Evolutionary conservation across 1,139 yeast genomes (phyloP).

Genomic region (Yamadazyma buinensis): DNA sequence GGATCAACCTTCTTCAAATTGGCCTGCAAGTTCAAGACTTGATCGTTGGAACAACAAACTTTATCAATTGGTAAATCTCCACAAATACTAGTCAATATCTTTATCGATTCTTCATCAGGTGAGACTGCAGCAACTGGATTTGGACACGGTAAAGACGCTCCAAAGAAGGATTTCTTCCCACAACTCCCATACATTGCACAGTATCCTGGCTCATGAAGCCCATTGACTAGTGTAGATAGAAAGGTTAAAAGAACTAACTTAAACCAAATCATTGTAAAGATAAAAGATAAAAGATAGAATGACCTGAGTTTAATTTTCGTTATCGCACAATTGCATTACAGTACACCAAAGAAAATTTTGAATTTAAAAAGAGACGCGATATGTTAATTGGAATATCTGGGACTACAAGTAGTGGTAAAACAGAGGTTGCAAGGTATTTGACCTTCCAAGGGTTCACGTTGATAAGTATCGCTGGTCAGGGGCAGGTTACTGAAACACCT

Average conservation of each 20-base stretch:
- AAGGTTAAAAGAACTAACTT: too few relatives aligned
- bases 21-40: slow-evolving; percentile 29
- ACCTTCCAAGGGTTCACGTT: slow-evolving; percentile 54
- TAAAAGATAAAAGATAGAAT: too few relatives aligned
- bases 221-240: too few relatives aligned
- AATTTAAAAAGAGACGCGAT: too few relatives aligned
- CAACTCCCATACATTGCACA: slow-evolving; percentile 66
- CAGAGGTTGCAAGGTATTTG: slow-evolving; percentile 60
- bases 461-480: slow-evolving; percentile 14
- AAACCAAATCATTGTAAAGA: too few relatives aligned
- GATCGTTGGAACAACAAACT: slow-evolving; percentile 42
- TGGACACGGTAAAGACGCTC: slow-evolving; percentile 77
- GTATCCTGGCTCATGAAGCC: slow-evolving; percentile 28
- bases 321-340: too few relatives aligned
- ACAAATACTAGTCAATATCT: slow-evolving; percentile 57
- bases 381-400: slow-evolving; percentile 84
- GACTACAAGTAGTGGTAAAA: slow-evolving; percentile 64
- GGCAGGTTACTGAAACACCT: neutral
- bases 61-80: slow-evolving; percentile 55
- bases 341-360: too few relatives aligned
- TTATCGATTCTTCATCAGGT: slow-evolving; percentile 43
- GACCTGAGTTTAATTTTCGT: too few relatives aligned
- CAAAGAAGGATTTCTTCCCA: slow-evolving; percentile 80
- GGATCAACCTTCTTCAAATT: slow-evolving; percentile 75
- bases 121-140: slow-evolving; percentile 44